Conservation (phyloP, 495 filamentous ascomycete species). For the Podospora pseudoanserina region DNA sequence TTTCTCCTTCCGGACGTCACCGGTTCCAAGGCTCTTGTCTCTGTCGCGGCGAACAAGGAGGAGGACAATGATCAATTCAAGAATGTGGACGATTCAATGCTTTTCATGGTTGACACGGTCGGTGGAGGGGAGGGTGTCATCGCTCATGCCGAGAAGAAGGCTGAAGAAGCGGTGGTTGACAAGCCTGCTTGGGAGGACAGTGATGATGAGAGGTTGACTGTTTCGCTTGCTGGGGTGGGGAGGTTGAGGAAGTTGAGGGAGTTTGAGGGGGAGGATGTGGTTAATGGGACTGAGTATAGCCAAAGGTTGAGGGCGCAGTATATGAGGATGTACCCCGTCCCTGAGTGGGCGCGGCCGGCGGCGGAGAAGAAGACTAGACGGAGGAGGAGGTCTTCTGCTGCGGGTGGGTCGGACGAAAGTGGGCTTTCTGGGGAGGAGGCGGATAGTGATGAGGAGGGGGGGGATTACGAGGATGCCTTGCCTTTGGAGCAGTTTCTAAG, state of each 20-base stretch:
- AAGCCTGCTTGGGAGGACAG: slow-evolving; percentile 84
- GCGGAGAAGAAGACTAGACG: slow-evolving; percentile 54
- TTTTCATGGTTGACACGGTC: slow-evolving; percentile 47
- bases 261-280: slow-evolving; percentile 75
- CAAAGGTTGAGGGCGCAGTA: slow-evolving; percentile 72
- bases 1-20: slow-evolving; percentile 24
- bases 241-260: slow-evolving; percentile 76
- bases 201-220: slow-evolving; percentile 81
- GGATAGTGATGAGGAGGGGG: slow-evolving; percentile 55
- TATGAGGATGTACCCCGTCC: slow-evolving; percentile 71
- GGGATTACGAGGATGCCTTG: slow-evolving; percentile 59
- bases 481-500: slow-evolving; percentile 79
- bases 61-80: slow-evolving; percentile 39
- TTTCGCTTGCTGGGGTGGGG: slow-evolving; percentile 72
- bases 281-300: slow-evolving; percentile 81
- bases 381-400: slow-evolving; percentile 33
- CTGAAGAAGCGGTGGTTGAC: slow-evolving; percentile 36
- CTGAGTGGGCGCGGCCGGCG: slow-evolving; percentile 65
- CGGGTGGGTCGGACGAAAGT: slow-evolving; percentile 44
- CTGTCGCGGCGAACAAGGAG: slow-evolving; percentile 16
- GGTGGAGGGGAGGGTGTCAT: slow-evolving; percentile 36
- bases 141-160: slow-evolving; percentile 8
- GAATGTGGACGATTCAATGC: slow-evolving; percentile 60
- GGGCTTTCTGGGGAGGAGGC: slow-evolving; percentile 54
- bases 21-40: slow-evolving; percentile 36